These are phyloP conservation scores for Euphorbia celastroides DNA, from an alignment of 441 rosid genomes.

Conservation along the genomic window DNA sequence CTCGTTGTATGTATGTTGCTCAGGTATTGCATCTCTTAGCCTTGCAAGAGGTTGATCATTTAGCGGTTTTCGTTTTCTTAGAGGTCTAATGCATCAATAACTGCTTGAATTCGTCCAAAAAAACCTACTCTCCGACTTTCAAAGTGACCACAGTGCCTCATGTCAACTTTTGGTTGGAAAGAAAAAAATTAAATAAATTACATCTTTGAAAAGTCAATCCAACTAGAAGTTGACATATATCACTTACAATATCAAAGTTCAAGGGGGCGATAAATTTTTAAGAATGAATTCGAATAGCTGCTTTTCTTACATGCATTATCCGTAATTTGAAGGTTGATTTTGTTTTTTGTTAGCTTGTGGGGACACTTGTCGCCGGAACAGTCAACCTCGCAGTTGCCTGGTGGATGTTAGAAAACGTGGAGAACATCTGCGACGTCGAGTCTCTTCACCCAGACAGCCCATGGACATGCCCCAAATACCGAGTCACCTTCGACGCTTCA, in stretches of 20 bases:
- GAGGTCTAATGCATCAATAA: too few relatives aligned
- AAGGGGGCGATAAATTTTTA: too few relatives aligned
- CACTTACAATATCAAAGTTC: too few relatives aligned
- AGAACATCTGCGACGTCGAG: slow-evolving; percentile 75
- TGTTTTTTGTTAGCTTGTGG: slow-evolving; percentile 46
- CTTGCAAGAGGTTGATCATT: neutral
- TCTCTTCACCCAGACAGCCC: slow-evolving; percentile 72
- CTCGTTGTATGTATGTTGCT: slow-evolving; percentile 89
- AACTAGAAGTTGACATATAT: too few relatives aligned
- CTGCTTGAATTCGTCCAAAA: too few relatives aligned
- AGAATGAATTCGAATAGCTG: too few relatives aligned
- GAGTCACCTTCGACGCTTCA: slow-evolving; percentile 90
- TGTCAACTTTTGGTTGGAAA: too few relatives aligned
- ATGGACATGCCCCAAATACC: slow-evolving; percentile 94
- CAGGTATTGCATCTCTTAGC: slow-evolving; percentile 42
- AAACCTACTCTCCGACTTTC: too few relatives aligned
- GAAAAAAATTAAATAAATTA: too few relatives aligned
- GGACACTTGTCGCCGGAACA: slow-evolving; percentile 66
- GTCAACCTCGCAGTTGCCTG: slow-evolving; percentile 87
- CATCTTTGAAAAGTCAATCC: too few relatives aligned
- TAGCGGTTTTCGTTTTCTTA: neutral
- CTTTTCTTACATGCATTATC: neutral
- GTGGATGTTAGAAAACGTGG: slow-evolving; percentile 88
- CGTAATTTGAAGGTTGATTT: neutral
- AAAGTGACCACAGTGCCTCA: too few relatives aligned